These are phyloP conservation scores for Boechera retrofracta DNA, from an alignment of 345 rosid species.

Conservation along the genomic window DNA sequence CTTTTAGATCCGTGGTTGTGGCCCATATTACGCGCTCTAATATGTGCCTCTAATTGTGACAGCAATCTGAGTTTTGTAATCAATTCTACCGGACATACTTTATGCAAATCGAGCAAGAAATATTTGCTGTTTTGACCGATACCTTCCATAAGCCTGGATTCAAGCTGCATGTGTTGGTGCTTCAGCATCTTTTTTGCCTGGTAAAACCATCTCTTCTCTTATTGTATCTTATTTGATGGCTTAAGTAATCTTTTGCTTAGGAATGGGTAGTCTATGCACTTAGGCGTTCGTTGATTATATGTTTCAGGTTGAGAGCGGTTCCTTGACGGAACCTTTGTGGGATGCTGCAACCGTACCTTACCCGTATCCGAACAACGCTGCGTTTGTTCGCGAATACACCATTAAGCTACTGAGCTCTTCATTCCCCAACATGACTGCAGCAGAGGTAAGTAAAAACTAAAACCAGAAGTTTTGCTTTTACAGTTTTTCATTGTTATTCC, in stretches of 20 bases:
- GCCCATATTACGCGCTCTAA: constrained; percentile 11
- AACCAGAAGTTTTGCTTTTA: constrained; percentile 4
- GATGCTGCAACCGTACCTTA: constrained; percentile 75
- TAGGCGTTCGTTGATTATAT: not conserved
- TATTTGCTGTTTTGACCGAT: constrained; percentile 92
- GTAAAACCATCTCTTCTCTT: constrained; percentile 48
- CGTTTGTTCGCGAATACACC: constrained; percentile 89
- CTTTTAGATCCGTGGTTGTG: constrained; percentile 57
- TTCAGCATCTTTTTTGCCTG: constrained; percentile 87
- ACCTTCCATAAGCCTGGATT: constrained; percentile 99
- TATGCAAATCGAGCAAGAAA: constrained; percentile 81
- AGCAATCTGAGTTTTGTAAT: constrained; percentile 91
- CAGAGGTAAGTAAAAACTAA: constrained; percentile 60
- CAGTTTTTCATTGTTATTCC: not conserved
- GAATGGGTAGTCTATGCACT: not conserved
- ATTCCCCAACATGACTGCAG: constrained; percentile 91
- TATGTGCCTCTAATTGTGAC: constrained; percentile 37
- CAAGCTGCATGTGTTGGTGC: constrained; percentile 92
- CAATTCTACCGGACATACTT: constrained; percentile 67
- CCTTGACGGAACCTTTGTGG: constrained; percentile 93
- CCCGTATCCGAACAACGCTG: constrained; percentile 73
- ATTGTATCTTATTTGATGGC: not conserved
- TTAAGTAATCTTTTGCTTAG: constrained; percentile 1
- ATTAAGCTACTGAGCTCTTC: constrained; percentile 90
- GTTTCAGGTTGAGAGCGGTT: constrained; percentile 80